Percentiles rank a stretch among this genome's conserved stretches.
phyloP scores from a whole-genome alignment of 768 basidiomycete species.

The Strobilomyces echinocephalus region DNA sequence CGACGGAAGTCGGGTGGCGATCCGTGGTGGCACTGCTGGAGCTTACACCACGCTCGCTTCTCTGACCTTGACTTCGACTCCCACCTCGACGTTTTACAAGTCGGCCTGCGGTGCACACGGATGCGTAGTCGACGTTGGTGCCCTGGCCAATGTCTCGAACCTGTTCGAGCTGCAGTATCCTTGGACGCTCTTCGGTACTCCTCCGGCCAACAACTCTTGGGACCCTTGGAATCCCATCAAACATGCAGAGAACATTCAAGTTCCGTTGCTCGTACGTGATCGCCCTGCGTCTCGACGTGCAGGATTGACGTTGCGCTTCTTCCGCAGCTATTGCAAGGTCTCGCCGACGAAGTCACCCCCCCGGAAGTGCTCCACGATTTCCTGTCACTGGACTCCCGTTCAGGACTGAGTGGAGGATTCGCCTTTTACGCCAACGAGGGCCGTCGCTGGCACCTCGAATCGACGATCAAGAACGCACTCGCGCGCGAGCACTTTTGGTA shows the following conservation, averaged over 20 bases:
- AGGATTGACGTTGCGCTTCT: not conserved
- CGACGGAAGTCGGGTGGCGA: slow-evolving; percentile 57
- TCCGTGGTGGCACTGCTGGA: slow-evolving; percentile 69
- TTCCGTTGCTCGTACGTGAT: slow-evolving; percentile 53
- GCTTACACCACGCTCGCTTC: slow-evolving; percentile 61
- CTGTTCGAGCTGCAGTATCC: slow-evolving; percentile 62
- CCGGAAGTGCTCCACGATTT: slow-evolving; percentile 44
- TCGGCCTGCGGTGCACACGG: slow-evolving; percentile 60
- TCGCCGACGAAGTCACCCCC: slow-evolving; percentile 58
- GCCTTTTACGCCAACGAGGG: slow-evolving; percentile 40
- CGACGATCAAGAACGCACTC: slow-evolving; percentile 31
- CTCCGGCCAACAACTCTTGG: slow-evolving; percentile 27
- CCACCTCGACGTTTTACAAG: slow-evolving; percentile 45
- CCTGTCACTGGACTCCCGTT: slow-evolving; percentile 17
- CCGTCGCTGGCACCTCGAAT: slow-evolving; percentile 31
- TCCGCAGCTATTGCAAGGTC: slow-evolving; percentile 60
- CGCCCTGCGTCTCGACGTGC: not conserved
- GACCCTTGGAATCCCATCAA: slow-evolving; percentile 4
- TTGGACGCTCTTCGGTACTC: slow-evolving; percentile 55
- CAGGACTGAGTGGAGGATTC: slow-evolving; percentile 18
- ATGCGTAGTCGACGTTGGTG: slow-evolving; percentile 52
- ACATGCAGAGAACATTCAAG: slow-evolving; percentile 48
- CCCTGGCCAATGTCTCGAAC: slow-evolving; percentile 56
- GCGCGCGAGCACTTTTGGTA: slow-evolving; percentile 32
- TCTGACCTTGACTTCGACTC: slow-evolving; percentile 47